phyloP scores from a whole-genome alignment of 352 stramenopile genomes.

The Phytophthora foliorum region DNA sequence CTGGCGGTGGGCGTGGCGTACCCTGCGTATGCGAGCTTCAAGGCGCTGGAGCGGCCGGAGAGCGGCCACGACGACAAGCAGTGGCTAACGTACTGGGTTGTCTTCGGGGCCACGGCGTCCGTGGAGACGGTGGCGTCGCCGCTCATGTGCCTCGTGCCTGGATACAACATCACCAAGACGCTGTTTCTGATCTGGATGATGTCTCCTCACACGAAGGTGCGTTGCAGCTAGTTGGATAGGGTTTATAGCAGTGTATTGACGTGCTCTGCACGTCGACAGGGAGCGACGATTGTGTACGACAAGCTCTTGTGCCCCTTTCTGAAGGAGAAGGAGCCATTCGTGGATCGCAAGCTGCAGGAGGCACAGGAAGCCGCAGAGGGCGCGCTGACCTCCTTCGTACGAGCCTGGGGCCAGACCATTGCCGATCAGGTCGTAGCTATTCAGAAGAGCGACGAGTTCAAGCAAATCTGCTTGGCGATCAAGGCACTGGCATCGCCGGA shows the following conservation, averaged over 20 bases:
- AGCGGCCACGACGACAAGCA: conserved; percentile 72
- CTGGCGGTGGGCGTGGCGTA: conserved; percentile 67
- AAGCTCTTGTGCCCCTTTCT: conserved; percentile 66
- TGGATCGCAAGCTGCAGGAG: conserved; percentile 72
- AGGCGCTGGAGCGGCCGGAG: conserved; percentile 66
- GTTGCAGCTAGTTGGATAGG: conserved; percentile 14
- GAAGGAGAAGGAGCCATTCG: conserved; percentile 75
- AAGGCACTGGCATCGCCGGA: conserved; percentile 29
- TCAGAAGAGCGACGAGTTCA: conserved; percentile 65
- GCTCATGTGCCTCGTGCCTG: conserved; percentile 85
- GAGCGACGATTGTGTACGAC: conserved; percentile 76
- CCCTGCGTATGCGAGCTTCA: conserved; percentile 80
- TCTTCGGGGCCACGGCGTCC: conserved; percentile 95
- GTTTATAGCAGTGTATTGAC: conserved; percentile 8
- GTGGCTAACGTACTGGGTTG: conserved; percentile 97
- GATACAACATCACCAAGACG: conserved; percentile 96
- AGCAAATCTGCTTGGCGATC: conserved; percentile 57
- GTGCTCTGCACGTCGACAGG: conserved; percentile 32
- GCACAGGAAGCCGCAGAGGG: conserved; percentile 56
- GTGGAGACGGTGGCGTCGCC: conserved; percentile 82
- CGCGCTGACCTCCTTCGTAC: conserved; percentile 58
- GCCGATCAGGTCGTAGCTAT: conserved; percentile 55
- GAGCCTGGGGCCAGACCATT: conserved; percentile 59
- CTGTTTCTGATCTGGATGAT: conserved; percentile 97
- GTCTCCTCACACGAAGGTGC: conserved; percentile 90